These are phyloP conservation scores for Sordaria brevicollis DNA, from an alignment of 495 filamentous ascomycete species.

Conservation along the genomic window DNA sequence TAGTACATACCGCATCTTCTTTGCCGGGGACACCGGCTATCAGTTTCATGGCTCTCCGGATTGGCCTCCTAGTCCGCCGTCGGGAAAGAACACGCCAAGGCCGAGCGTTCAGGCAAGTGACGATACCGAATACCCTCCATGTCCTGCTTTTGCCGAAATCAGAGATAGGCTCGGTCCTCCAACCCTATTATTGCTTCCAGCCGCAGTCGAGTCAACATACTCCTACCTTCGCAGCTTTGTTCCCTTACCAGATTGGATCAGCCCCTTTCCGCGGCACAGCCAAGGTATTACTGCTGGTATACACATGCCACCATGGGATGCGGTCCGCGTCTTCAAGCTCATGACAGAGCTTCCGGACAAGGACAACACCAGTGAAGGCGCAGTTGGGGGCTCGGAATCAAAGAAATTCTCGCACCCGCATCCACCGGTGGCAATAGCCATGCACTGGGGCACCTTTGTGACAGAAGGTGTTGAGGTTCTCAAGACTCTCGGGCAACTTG, in stretches of 20 bases:
- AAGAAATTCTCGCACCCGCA: neutral
- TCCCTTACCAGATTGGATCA: slow-evolving; percentile 15
- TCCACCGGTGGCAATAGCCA: slow-evolving; percentile 16
- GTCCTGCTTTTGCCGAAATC: slow-evolving; percentile 19
- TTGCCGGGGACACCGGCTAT: slow-evolving; percentile 23
- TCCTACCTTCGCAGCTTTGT: slow-evolving; percentile 19
- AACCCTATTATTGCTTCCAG: slow-evolving; percentile 16
- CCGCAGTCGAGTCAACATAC: slow-evolving; percentile 19
- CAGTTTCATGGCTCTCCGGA: slow-evolving; percentile 16
- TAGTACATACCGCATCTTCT: slow-evolving; percentile 12
- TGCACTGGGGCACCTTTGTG: slow-evolving; percentile 28
- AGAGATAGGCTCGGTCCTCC: slow-evolving; percentile 11
- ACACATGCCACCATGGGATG: slow-evolving; percentile 27
- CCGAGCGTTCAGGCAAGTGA: neutral
- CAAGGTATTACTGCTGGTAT: slow-evolving; percentile 14
- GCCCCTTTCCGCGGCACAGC: slow-evolving; percentile 16
- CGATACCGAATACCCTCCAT: slow-evolving; percentile 9
- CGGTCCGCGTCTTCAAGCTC: slow-evolving; percentile 16
- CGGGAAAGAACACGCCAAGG: neutral
- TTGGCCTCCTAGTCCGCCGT: slow-evolving; percentile 16
- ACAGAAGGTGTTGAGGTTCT: slow-evolving; percentile 17
- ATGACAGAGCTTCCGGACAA: slow-evolving; percentile 4
- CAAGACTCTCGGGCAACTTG: slow-evolving; percentile 18
- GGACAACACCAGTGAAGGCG: neutral
- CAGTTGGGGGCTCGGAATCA: neutral